Base-by-base conservation (phyloP, 164 flowering plant species). In the Aristolochia fimbriata region DNA sequence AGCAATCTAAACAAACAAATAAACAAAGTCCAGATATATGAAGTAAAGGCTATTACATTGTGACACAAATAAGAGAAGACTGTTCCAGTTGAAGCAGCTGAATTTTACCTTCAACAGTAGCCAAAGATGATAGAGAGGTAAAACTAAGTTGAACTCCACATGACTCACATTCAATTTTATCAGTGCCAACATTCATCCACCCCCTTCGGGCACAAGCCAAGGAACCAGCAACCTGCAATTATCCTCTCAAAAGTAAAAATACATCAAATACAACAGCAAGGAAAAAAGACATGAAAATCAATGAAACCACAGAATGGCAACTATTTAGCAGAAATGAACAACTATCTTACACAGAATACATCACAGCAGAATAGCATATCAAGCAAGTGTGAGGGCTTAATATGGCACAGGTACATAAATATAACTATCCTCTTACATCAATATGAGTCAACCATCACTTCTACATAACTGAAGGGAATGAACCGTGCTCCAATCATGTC, bases 121-220 rank as follows among this genome's bases (percentile, higher is more conserved):
- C 70, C 84, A 79, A 78, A 10, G 84, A 72, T 62, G 81, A 65
- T 58, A 68, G 64, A 20, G 61, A 33, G 68, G 50, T 62, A 71
- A 81, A 91, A 62, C 72, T 79, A 47, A 88, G 65, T 70, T 51
- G 68, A 58, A 80, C 86, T 37, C 90, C 88, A 71, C 99, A 94
- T 45, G 85, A 74, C 69, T 88, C 97, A 51, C 99, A 94, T 50
- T 66, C 79, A 68, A 94, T 76, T 62, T 80, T 81, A 71, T 94
- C 88, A 69, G 78, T 75, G 68, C 75, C 87, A 56, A 82, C 77
- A 71, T 76, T 94, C 47, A 84, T 75, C 99, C 97, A 91, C 62
- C 99, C 97, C 76, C 85, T 86, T 63, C 84, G 81, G 55, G 99
- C 99, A 78, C 97, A 91, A 55, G 96, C 85, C 72, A 94, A 66